Percentiles rank a stretch among this genome's conserved stretches.
phyloP scores from a whole-genome alignment of 345 rosid genomes.

The Capsella bursapastoris region DNA sequence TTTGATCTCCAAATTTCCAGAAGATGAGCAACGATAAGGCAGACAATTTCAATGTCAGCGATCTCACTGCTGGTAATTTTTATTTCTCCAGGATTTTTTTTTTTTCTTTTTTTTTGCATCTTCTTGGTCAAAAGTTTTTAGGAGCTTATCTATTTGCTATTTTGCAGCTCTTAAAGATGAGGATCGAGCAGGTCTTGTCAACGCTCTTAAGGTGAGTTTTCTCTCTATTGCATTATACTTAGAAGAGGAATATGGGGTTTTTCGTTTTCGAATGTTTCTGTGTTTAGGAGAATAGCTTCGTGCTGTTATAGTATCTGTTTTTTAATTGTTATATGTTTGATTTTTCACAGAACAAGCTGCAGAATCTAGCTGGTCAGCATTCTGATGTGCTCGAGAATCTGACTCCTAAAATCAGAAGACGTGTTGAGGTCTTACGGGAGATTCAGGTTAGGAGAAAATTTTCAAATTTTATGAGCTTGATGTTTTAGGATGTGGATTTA shows the following conservation, averaged over 20 bases:
- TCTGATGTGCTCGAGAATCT: conserved; percentile 74
- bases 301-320: background rate
- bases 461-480: background rate
- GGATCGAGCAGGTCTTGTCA: conserved; percentile 81
- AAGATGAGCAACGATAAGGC: conserved; percentile 67
- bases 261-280: background rate
- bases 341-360: conserved; percentile 69
- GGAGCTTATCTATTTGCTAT: background rate
- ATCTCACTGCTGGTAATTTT: conserved; percentile 68
- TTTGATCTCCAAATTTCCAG: background rate
- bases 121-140: background rate
- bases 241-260: conserved; percentile 7
- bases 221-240: background rate
- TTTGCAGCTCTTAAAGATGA: conserved; percentile 66
- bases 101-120: background rate
- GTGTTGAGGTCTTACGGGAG: conserved; percentile 88
- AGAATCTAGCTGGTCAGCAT: conserved; percentile 79
- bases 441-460: conserved; percentile 58
- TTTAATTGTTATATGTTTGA: background rate
- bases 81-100: background rate
- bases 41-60: conserved; percentile 68
- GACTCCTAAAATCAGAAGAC: conserved; percentile 75
- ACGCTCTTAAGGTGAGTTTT: conserved; percentile 73
- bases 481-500: background rate
- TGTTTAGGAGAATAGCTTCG: background rate